Percentiles rank a stretch among this genome's conserved stretches.
Conservation (phyloP, 495 filamentous ascomycete species). For the Cercophora newfieldiana region DNA sequence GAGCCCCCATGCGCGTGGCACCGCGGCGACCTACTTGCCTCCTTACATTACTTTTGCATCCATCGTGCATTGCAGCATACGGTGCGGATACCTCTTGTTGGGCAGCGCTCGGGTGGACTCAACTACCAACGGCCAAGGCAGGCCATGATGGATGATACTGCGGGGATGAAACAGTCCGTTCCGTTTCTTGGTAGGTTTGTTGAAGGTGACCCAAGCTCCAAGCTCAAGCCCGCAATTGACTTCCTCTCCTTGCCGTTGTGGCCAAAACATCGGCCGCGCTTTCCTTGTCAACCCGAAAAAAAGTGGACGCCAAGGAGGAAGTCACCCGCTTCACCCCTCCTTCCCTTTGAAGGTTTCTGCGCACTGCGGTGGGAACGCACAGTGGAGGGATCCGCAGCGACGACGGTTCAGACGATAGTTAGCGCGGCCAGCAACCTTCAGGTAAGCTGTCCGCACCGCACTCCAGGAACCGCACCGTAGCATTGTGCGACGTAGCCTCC, state of each 20-base stretch:
- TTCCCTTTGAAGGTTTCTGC: not conserved
- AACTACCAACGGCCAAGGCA: not conserved
- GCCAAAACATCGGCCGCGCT: not conserved
- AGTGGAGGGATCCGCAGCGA: constrained; percentile 10
- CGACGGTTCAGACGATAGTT: constrained; percentile 8
- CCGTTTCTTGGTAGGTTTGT: not conserved
- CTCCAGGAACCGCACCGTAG: not conserved
- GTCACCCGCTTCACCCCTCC: not conserved
- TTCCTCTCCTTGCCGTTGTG: not conserved
- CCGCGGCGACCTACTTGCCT: constrained; percentile 14
- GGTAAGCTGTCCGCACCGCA: not conserved
- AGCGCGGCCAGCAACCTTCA: not conserved
- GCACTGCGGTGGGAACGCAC: not conserved
- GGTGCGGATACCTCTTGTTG: constrained; percentile 21
- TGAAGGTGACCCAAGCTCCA: constrained; percentile 9
- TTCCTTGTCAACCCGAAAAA: not conserved
- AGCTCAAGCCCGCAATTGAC: constrained; percentile 4
- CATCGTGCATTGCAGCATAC: constrained; percentile 30
- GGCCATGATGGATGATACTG: not conserved
- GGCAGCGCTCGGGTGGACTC: not conserved
- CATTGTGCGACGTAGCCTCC: not conserved
- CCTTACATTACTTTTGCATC: constrained; percentile 21
- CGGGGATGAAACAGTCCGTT: too few relatives aligned
- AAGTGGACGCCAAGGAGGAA: not conserved
- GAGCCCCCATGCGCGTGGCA: constrained; percentile 12